Base-by-base conservation (phyloP, 2,329 filamentous ascomycete genomes). In the Cordyceps cateniannulata region DNA sequence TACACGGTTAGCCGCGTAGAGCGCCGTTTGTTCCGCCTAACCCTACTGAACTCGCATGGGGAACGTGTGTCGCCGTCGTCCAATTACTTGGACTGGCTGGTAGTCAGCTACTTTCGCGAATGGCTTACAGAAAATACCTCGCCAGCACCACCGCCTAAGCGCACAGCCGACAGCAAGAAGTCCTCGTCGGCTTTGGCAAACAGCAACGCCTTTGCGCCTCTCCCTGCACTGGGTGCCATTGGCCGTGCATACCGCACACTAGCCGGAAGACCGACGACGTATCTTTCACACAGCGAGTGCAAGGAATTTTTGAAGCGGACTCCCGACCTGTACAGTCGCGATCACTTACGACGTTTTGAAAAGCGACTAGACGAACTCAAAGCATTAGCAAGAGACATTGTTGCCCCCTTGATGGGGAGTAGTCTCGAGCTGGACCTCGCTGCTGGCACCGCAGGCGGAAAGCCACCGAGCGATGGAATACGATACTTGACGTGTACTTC, bases 121-220 rank as follows among this genome's bases (percentile, higher is more conserved):
- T 97, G 93, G 92, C 80, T 97, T 7, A 91, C 91, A 4, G 93
- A 97, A 68, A 93, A 92, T 72, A 96, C 90, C 5, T 88, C 90
- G 2, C 88, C 91, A 0, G 82, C 87, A 3, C 85, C 76, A 14
- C 61, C 73, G 14, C 48, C 54, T 6, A 47, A 35, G 14, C 54
- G 54, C 20, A 48, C 40, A 38, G 44, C n/a, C 14, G 54, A 57
- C 7, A 38, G n/a, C 27, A 67, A 64, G 57, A 68, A 69, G 24
- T 62, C 69, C 66, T 69, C 65, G 67, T 66, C 70, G 71, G 71
- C 67, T 64, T 72, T 73, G 38, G 71, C 76, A 14, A 71, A 75
- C 53, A 48, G 32, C 10, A 27, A 4, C 27, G 63, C 75, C 44
- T 59, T 72, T 5, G 76, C 79, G n/a, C 77, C 78, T 2, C 77